These are phyloP conservation scores for Heliocybe sulcata DNA, from an alignment of 1,284 basidiomycete genomes.

Conservation along the genomic window DNA sequence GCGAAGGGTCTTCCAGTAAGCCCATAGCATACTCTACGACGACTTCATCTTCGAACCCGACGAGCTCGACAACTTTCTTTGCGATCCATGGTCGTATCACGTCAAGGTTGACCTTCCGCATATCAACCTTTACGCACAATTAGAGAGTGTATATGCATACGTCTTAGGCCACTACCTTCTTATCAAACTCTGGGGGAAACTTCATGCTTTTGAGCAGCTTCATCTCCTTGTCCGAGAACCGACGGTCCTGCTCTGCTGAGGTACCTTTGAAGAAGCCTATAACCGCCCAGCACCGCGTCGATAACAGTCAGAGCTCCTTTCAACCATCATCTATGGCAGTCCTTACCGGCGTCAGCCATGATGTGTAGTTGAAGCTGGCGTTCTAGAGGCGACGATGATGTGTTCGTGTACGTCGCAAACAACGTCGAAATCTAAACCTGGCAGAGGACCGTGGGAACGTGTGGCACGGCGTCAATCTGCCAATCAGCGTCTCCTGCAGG, in stretches of 20 bases:
- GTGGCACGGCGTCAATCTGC: no score
- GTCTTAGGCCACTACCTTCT: slow-evolving; percentile 40
- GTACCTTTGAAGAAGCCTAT: slow-evolving; percentile 84
- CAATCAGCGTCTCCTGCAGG: no score
- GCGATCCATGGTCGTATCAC: slow-evolving; percentile 94
- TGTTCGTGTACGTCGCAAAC: not conserved
- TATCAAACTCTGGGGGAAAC: slow-evolving; percentile 85
- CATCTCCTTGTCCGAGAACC: slow-evolving; percentile 94
- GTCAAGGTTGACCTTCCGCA: slow-evolving; percentile 87
- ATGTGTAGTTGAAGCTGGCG: not conserved
- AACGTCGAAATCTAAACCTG: not conserved
- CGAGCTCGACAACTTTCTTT: slow-evolving; percentile 82
- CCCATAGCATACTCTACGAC: slow-evolving; percentile 95
- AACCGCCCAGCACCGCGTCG: not conserved
- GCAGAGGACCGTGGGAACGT: no score
- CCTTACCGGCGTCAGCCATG: not conserved
- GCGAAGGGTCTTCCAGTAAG: slow-evolving; percentile 78
- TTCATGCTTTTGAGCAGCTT: slow-evolving; percentile 85
- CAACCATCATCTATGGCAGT: not conserved
- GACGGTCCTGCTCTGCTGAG: slow-evolving; percentile 77
- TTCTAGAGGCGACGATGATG: not conserved
- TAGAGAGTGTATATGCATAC: slow-evolving; percentile 28
- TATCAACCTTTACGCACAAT: slow-evolving; percentile 65
- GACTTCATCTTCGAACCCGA: slow-evolving; percentile 95
- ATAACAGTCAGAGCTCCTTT: not conserved